phyloP scores from a whole-genome alignment of 441 rosid genomes.

The Heliophila coronopifolia region DNA sequence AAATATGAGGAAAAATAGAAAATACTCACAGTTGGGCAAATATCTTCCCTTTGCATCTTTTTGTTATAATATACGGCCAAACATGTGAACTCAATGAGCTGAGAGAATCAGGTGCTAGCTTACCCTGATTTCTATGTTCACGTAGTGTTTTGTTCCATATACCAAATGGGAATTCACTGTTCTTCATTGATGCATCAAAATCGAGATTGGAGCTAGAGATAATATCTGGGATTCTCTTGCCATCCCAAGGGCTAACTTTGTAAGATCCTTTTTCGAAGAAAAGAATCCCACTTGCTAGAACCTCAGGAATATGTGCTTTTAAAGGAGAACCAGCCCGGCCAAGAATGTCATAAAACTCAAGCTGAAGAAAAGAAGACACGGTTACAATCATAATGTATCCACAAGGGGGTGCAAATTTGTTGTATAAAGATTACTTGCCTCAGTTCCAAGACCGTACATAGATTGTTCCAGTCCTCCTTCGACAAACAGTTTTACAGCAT shows the following conservation, averaged over 20 bases:
- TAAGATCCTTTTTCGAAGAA: conserved; percentile 58
- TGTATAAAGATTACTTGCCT: conserved; percentile 40
- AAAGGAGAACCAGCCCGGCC: conserved; percentile 47
- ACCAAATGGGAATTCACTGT: conserved; percentile 58
- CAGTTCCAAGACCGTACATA: conserved; percentile 78
- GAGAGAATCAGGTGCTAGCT: conserved; percentile 31
- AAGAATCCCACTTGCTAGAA: conserved; percentile 75
- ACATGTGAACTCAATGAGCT: conserved; percentile 38
- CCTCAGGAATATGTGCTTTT: conserved; percentile 63
- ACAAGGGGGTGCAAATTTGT: conserved; percentile 1
- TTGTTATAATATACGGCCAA: conserved; percentile 87
- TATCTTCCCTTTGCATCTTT: conserved; percentile 85
- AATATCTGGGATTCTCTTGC: conserved; percentile 67
- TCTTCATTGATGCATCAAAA: conserved; percentile 34
- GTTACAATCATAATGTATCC: conserved; percentile 15
- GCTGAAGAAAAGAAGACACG: conserved; percentile 46
- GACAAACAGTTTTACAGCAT: conserved; percentile 68
- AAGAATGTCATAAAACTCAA: conserved; percentile 64
- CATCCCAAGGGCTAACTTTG: conserved; percentile 76
- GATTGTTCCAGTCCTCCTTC: conserved; percentile 86
- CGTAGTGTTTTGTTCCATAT: conserved; percentile 70
- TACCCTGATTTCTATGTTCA: conserved; percentile 51
- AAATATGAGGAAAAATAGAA: background rate
- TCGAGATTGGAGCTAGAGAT: conserved; percentile 42
- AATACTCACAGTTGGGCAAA: conserved; percentile 75